phyloP scores from a whole-genome alignment of 441 rosid genomes.

The Euphorbia celastroides region DNA sequence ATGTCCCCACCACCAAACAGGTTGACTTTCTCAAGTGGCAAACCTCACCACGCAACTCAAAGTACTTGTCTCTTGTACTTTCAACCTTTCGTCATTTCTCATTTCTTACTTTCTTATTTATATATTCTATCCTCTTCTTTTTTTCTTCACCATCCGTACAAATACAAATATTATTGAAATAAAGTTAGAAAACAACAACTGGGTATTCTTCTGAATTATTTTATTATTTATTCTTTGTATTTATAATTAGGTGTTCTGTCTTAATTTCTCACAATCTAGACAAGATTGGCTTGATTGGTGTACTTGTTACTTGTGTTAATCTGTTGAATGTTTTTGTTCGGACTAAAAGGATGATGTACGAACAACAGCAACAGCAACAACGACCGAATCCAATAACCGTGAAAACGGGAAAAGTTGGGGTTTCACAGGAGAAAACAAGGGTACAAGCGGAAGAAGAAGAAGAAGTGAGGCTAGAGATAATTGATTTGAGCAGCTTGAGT shows the following conservation, averaged over 20 bases:
- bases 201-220: not conserved
- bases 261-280: not conserved
- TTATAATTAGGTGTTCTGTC: not conserved
- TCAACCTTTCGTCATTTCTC: slow-evolving; percentile 5
- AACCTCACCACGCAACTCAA: slow-evolving; percentile 25
- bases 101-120: not conserved
- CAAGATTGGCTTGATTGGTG: not conserved
- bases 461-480: not conserved
- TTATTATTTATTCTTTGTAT: not conserved
- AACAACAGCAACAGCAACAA: slow-evolving; percentile 25
- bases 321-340: not conserved
- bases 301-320: not conserved
- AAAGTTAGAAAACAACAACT: not conserved
- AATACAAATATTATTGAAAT: not conserved
- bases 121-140: slow-evolving; percentile 1
- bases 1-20: not conserved
- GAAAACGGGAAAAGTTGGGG: slow-evolving; percentile 16
- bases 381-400: slow-evolving; percentile 6
- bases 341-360: slow-evolving; percentile 27
- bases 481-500: slow-evolving; percentile 58
- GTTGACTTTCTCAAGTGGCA: slow-evolving; percentile 27
- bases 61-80: slow-evolving; percentile 13
- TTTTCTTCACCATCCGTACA: slow-evolving; percentile 13
- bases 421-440: not conserved
- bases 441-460: not conserved